These are phyloP conservation scores for Rhizophagus clarus DNA, from an alignment of 192 early-diverging fungal genomes.

Conservation along the genomic window DNA sequence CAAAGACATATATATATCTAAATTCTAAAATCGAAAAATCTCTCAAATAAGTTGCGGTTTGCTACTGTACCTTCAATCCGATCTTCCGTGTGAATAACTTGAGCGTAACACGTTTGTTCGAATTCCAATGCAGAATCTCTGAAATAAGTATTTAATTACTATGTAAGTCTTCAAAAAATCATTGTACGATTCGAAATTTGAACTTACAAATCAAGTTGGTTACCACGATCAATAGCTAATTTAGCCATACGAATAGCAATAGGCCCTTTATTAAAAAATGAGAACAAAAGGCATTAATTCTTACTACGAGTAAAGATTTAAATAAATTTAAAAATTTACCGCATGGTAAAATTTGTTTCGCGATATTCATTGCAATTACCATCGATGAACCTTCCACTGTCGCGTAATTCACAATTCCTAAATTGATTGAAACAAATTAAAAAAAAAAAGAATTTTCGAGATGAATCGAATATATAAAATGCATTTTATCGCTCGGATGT, in stretches of 20 bases:
- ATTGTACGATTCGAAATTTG: background rate
- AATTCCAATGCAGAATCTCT: conserved; percentile 84
- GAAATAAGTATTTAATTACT: background rate
- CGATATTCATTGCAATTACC: conserved; percentile 77
- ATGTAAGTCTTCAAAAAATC: background rate
- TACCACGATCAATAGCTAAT: conserved; percentile 81
- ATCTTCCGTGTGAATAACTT: conserved; percentile 94
- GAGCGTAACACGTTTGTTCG: conserved; percentile 94
- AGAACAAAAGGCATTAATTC: background rate
- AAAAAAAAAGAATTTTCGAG: background rate
- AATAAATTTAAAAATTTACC: conserved; percentile 1
- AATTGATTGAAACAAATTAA: background rate
- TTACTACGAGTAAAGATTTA: background rate
- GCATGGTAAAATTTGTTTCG: conserved; percentile 70
- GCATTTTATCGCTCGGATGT: background rate
- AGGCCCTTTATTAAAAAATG: conserved; percentile 60
- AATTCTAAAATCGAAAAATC: background rate
- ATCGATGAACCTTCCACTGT: conserved; percentile 62
- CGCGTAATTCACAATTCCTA: conserved; percentile 81
- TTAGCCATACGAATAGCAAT: conserved; percentile 92
- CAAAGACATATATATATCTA: background rate
- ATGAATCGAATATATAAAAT: background rate
- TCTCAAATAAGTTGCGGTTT: background rate
- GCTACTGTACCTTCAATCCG: conserved; percentile 83
- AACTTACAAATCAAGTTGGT: conserved; percentile 73